These are phyloP conservation scores for Citrus australasica DNA, from an alignment of 345 rosid species.

Conservation along the genomic window DNA sequence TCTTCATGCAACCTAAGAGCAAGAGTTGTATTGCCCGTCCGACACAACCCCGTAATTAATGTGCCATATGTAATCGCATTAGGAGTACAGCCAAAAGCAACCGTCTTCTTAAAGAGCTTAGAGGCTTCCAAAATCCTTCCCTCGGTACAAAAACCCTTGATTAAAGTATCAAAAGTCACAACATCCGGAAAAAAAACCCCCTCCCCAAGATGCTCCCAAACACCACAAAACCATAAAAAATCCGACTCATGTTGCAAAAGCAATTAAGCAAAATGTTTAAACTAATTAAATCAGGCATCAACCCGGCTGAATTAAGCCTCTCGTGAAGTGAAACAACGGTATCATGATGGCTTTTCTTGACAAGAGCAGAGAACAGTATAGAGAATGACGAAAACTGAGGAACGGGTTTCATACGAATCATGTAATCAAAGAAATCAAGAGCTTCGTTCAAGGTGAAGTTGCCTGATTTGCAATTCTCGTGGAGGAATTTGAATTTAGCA, in stretches of 20 bases:
- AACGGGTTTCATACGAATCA: neutral
- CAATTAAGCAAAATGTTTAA: neutral
- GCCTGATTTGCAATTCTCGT: neutral
- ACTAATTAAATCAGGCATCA: neutral
- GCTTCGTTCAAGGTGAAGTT: neutral
- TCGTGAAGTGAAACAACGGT: neutral
- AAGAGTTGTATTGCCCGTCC: neutral
- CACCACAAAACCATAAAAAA: neutral
- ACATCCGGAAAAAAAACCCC: neutral
- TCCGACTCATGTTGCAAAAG: neutral
- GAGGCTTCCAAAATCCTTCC: neutral
- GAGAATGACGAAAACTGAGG: neutral
- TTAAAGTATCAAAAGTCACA: neutral
- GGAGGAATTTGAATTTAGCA: neutral
- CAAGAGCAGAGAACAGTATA: neutral
- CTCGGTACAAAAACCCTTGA: neutral
- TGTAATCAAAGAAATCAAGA: neutral
- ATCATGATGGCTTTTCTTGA: neutral
- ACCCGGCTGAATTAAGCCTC: neutral
- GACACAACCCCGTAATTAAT: neutral
- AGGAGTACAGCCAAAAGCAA: neutral
- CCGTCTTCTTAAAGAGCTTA: neutral
- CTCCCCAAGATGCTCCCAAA: neutral
- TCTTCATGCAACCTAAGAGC: neutral
- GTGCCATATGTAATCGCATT: neutral